These are phyloP conservation scores for Aleurites moluccanus DNA, from an alignment of 441 rosid genomes.

Conservation along the genomic window DNA sequence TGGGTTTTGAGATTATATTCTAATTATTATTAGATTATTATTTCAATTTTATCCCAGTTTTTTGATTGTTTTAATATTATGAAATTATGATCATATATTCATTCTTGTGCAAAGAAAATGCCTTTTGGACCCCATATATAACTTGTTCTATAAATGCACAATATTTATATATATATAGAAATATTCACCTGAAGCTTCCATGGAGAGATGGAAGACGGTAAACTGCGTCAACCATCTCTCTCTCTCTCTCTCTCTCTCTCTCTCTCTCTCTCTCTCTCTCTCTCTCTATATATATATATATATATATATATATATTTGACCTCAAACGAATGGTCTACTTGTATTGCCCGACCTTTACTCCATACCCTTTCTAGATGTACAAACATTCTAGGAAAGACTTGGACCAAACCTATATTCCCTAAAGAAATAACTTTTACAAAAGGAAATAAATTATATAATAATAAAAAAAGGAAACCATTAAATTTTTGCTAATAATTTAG, in stretches of 20 bases:
- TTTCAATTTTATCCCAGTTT: no score
- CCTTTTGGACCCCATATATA: not conserved
- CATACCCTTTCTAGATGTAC: conserved; percentile 32
- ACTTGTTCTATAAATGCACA: not conserved
- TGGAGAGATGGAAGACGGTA: not conserved
- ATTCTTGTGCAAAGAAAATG: not conserved
- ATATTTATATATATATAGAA: no score
- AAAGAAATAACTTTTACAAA: not conserved
- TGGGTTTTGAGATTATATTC: no score
- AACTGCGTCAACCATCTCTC: not conserved
- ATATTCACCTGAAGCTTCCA: not conserved
- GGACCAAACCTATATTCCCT: conserved; percentile 8
- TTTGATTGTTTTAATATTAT: no score
- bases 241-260: not conserved
- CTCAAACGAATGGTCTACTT: conserved; percentile 34
- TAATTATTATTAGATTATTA: no score
- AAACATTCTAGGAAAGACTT: conserved; percentile 20
- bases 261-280: not conserved
- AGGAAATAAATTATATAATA: no score
- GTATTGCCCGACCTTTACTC: conserved; percentile 44
- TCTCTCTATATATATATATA: no score
- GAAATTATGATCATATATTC: no score
- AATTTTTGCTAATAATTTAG: no score
- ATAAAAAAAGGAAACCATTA: no score
- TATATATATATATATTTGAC: not conserved